Percentiles rank a stretch among this genome's conserved stretches.
Evolutionary conservation across 2,329 filamentous ascomycete genomes (phyloP).

Genomic region (Davidsoniella virescens): DNA sequence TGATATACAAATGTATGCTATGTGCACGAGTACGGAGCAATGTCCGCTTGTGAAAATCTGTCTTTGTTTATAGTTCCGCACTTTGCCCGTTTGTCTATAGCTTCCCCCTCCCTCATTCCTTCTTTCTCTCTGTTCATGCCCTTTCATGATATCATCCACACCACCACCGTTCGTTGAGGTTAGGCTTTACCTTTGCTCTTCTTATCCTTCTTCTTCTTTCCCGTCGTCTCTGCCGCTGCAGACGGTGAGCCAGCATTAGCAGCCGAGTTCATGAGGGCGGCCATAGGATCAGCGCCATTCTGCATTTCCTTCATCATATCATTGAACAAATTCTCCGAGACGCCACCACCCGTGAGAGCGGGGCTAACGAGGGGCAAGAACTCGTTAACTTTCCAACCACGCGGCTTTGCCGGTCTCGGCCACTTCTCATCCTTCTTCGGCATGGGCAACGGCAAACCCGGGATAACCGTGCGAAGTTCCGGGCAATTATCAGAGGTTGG

Average conservation of each 20-base stretch:
- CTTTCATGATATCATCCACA: background rate
- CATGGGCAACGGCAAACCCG: conserved; percentile 49
- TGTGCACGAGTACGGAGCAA: too few species aligned
- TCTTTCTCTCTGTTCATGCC: background rate
- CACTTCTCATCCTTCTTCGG: conserved; percentile 49
- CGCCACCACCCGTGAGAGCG: conserved; percentile 80
- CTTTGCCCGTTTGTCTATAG: background rate
- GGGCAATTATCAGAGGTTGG: conserved; percentile 56
- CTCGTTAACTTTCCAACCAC: conserved; percentile 79
- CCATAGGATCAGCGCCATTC: conserved; percentile 30
- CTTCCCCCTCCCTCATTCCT: background rate
- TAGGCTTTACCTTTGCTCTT: conserved; percentile 29
- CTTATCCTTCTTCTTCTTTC: conserved; percentile 33
- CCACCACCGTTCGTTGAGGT: background rate
- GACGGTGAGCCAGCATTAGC: conserved; percentile 15
- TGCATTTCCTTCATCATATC: conserved; percentile 95
- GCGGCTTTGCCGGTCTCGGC: conserved; percentile 57
- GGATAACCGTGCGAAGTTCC: conserved; percentile 55
- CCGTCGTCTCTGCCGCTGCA: conserved; percentile 18
- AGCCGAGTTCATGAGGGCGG: conserved; percentile 25
- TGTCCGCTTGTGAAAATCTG: too few species aligned
- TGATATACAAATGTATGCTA: too few species aligned
- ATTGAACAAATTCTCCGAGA: conserved; percentile 86
- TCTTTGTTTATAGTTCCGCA: too few species aligned
- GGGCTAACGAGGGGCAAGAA: conserved; percentile 77